These are phyloP conservation scores for Hylodesmum podocarpum DNA, from an alignment of 306 rosid species.

Conservation along the genomic window DNA sequence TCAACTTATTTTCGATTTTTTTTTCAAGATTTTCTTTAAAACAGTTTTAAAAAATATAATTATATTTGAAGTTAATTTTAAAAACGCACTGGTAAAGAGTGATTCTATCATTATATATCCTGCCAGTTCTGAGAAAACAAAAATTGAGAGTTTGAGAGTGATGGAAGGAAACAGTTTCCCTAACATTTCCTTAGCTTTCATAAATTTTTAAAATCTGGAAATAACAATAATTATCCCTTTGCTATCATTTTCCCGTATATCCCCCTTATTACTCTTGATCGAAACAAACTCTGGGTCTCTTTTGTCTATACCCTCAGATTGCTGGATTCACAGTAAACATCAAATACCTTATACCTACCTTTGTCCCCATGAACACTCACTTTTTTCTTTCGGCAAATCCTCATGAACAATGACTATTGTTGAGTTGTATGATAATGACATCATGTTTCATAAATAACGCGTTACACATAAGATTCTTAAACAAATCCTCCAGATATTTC, in stretches of 20 bases:
- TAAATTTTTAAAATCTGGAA: neutral
- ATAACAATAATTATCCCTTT: neutral
- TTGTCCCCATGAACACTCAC: neutral
- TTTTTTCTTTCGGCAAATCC: too few species aligned
- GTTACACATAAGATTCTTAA: neutral
- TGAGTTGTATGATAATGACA: constrained; percentile 9
- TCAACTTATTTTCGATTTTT: too few species aligned
- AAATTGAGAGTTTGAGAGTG: neutral
- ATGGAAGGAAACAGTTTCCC: neutral
- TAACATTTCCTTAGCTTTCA: neutral
- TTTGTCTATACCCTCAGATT: neutral
- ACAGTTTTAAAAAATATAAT: too few species aligned
- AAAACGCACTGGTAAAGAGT: neutral
- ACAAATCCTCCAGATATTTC: neutral
- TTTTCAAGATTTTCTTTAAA: too few species aligned
- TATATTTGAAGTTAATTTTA: too few species aligned
- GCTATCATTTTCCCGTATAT: neutral
- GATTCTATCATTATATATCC: neutral
- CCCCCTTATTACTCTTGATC: neutral
- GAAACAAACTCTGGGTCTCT: neutral
- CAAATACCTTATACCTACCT: constrained; percentile 9
- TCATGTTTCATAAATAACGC: neutral
- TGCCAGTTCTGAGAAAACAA: neutral
- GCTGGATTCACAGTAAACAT: neutral
- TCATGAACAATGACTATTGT: neutral